Conservation (phyloP, 805 yeast species). For the Saturnispora sanitii region DNA sequence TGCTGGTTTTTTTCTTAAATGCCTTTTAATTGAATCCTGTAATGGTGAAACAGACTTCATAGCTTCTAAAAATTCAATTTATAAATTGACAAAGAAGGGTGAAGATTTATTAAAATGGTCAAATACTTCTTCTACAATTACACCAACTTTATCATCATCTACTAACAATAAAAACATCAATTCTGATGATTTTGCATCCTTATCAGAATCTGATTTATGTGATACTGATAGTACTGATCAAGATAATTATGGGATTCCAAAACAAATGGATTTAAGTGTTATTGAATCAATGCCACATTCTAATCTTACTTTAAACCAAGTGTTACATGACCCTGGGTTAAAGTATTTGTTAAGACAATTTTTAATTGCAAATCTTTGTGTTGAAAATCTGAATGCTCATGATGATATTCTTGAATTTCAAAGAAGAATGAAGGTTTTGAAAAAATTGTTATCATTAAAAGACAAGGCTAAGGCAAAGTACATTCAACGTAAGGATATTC, state of each 20-base stretch:
- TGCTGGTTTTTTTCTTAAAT: constrained; percentile 39
- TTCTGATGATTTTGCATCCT: neutral
- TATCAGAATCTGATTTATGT: neutral
- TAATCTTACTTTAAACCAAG: constrained; percentile 26
- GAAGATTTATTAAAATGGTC: constrained; percentile 19
- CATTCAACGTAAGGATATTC: constrained; percentile 4
- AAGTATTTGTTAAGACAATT: constrained; percentile 58
- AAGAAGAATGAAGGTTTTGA: constrained; percentile 35
- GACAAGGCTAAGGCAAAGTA: constrained; percentile 17
- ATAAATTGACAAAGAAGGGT: constrained; percentile 19
- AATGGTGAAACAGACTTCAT: constrained; percentile 22
- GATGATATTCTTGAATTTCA: constrained; percentile 45
- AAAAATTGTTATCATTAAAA: constrained; percentile 29
- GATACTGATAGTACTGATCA: too few relatives aligned
- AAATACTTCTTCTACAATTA: neutral
- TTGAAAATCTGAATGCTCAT: constrained; percentile 70
- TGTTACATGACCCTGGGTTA: constrained; percentile 68
- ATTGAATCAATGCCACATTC: neutral
- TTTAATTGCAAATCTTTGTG: constrained; percentile 52
- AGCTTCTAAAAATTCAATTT: constrained; percentile 16
- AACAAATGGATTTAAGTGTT: neutral
- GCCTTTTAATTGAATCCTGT: constrained; percentile 34
- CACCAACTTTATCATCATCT: neutral
- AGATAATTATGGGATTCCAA: neutral
- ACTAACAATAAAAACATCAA: neutral